phyloP scores from a whole-genome alignment of 2,329 filamentous ascomycete genomes.

The Ceratocystis huliohia region DNA sequence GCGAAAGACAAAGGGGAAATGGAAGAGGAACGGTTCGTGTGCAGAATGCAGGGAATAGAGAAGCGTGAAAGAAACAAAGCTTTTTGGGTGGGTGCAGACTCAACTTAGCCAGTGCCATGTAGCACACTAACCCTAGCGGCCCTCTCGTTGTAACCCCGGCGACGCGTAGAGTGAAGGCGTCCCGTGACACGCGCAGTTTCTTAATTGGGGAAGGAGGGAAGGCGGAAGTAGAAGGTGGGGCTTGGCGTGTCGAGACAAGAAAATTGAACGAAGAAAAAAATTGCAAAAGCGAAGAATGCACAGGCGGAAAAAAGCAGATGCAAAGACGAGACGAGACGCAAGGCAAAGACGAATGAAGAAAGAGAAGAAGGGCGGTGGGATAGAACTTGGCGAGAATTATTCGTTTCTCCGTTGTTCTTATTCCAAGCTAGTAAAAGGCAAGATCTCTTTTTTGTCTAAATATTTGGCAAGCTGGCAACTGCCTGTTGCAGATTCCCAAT shows the following conservation, averaged over 20 bases:
- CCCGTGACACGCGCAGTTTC: conserved; percentile 1
- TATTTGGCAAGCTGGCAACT: not conserved
- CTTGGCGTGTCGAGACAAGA: not conserved
- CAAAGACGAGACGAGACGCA: not conserved
- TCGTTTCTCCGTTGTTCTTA: not conserved
- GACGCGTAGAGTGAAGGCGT: conserved; percentile 10
- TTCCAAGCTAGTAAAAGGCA: not conserved
- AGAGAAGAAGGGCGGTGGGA: too few species aligned
- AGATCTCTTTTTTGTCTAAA: not conserved
- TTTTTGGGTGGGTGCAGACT: not conserved
- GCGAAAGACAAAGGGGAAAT: too few species aligned
- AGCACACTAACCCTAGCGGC: not conserved
- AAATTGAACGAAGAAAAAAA: not conserved
- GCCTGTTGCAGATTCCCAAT: not conserved
- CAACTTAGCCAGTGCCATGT: too few species aligned
- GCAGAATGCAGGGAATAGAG: not conserved
- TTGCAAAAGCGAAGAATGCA: not conserved
- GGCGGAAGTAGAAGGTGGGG: not conserved
- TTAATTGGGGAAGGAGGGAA: not conserved
- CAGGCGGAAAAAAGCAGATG: not conserved
- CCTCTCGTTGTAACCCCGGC: not conserved
- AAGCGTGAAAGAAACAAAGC: not conserved
- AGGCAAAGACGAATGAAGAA: too few species aligned
- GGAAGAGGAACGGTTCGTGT: not conserved
- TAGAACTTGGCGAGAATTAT: not conserved